Evolutionary conservation across 495 filamentous ascomycete genomes (phyloP), one percentile per base, ranked within the genome.

Genomic region (Corynascus novoguineensis): DNA sequence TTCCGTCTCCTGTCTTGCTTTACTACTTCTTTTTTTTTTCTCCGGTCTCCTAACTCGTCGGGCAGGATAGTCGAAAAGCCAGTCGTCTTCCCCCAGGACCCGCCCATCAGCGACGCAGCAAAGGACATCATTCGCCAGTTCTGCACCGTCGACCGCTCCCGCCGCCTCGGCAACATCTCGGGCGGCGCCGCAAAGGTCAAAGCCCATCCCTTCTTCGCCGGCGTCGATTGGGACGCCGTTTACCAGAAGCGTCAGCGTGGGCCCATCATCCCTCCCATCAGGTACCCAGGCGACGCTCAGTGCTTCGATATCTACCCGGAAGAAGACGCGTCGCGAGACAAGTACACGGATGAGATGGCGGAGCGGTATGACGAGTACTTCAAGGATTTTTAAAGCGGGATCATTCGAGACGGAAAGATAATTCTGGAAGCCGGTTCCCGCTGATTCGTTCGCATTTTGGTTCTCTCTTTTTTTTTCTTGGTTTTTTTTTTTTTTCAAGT

Each of bases 301-400:
- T 96, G 93, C 69, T 97, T 97, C 60, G 92, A 96, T 58, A 79
- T 90, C 46, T 97, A 97, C 62, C 88, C 69, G 27, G 80, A 78
- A 64, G 75, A 85, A 65, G 74, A 81, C 63, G 71, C 66, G 59
- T 69, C 72, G 57, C 69, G 65, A 25, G 78, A 84, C 32, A 67
- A 75, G 62, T 96, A 95, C 67, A 87, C 86, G 5, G 78, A 84
- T 10, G 88, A 92, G 24, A 75, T 93, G 79, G 75, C 62, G 65
- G 76, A 66, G 11, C 87, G 86, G 71, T 95, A 88, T 64, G 91
- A 95, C 57, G 69, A 79, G 50, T 78, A 82, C 59, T 96, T 96
- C 64, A 81, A 81, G 63, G 89, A 90, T 62, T 96, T 95, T 70
- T 93, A 70, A 44, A 4, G 3, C 14, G n/a, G 29, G 41, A 25